These are phyloP conservation scores for Paraphoma chrysanthemicola DNA, from an alignment of 2,329 filamentous ascomycete species.

Conservation along the genomic window DNA sequence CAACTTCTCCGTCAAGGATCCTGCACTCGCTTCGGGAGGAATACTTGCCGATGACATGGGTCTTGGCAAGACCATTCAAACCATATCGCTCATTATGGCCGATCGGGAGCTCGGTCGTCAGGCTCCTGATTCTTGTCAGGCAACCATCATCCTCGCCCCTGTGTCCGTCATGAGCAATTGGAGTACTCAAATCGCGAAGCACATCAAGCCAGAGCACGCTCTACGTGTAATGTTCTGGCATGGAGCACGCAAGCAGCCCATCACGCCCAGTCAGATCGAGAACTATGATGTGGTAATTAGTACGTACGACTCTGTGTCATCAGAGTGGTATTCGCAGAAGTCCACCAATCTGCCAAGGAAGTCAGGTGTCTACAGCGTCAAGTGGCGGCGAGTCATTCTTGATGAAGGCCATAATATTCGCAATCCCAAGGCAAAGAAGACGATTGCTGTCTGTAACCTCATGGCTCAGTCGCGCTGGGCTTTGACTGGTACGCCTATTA, in stretches of 20 bases:
- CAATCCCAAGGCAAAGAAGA: conserved; percentile 75
- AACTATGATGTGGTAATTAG: conserved; percentile 81
- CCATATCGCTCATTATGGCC: conserved; percentile 78
- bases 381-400: conserved; percentile 72
- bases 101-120: conserved; percentile 49
- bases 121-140: conserved; percentile 44
- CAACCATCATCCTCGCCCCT: conserved; percentile 82
- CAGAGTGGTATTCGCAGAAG: conserved; percentile 65
- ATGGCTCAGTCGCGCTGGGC: conserved; percentile 78
- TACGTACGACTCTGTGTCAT: conserved; percentile 78
- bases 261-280: conserved; percentile 62
- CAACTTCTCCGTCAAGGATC: conserved; percentile 68
- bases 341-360: conserved; percentile 40
- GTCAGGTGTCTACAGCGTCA: conserved; percentile 63
- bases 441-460: conserved; percentile 71
- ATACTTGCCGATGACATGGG: conserved; percentile 95
- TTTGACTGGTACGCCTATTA: conserved; percentile 67
- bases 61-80: conserved; percentile 85
- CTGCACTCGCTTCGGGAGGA: conserved; percentile 76
- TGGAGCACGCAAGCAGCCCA: conserved; percentile 61
- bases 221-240: conserved; percentile 79
- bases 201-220: conserved; percentile 69
- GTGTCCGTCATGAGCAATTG: conserved; percentile 91
- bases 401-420: conserved; percentile 71
- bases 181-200: conserved; percentile 77